Conservation (phyloP, 768 basidiomycete species). For the Candolleomyces eurysporus region DNA sequence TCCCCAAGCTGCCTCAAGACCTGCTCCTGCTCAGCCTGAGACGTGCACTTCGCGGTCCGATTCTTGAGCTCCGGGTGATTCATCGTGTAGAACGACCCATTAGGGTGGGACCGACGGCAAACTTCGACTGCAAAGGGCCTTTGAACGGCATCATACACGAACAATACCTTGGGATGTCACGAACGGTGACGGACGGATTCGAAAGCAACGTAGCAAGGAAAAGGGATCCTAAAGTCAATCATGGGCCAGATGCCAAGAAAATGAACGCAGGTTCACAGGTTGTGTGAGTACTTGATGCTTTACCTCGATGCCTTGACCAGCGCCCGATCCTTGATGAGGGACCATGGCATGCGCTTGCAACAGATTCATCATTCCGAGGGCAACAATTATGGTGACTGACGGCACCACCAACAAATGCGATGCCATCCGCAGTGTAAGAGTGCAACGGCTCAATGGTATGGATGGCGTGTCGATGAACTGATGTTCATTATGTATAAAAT, state of each 20-base stretch:
- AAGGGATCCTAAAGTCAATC: constrained; percentile 35
- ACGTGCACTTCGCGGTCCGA: constrained; percentile 18
- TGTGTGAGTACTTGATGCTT: neutral
- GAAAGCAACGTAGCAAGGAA: constrained; percentile 37
- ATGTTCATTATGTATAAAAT: neutral
- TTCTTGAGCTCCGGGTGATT: constrained; percentile 28
- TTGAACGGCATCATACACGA: constrained; percentile 36
- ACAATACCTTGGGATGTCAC: constrained; percentile 24
- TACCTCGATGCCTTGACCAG: constrained; percentile 49
- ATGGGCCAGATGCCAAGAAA: neutral
- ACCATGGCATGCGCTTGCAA: constrained; percentile 43
- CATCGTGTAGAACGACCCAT: constrained; percentile 32
- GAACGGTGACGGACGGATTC: constrained; percentile 31
- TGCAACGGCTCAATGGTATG: constrained; percentile 16
- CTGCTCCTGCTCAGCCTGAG: constrained; percentile 2
- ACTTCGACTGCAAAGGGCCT: constrained; percentile 33
- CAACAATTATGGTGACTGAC: constrained; percentile 7
- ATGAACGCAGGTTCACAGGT: constrained; percentile 30
- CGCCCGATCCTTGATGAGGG: constrained; percentile 48
- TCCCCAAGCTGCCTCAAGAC: constrained; percentile 28
- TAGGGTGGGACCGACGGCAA: constrained; percentile 22
- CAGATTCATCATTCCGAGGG: neutral
- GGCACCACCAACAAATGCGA: constrained; percentile 22
- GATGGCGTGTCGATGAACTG: constrained; percentile 20
- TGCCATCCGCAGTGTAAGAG: constrained; percentile 16